Percentiles rank a stretch among this genome's conserved stretches.
phyloP scores from a whole-genome alignment of 2,329 filamentous ascomycete genomes.

The Orbilia blumenaviensis region DNA sequence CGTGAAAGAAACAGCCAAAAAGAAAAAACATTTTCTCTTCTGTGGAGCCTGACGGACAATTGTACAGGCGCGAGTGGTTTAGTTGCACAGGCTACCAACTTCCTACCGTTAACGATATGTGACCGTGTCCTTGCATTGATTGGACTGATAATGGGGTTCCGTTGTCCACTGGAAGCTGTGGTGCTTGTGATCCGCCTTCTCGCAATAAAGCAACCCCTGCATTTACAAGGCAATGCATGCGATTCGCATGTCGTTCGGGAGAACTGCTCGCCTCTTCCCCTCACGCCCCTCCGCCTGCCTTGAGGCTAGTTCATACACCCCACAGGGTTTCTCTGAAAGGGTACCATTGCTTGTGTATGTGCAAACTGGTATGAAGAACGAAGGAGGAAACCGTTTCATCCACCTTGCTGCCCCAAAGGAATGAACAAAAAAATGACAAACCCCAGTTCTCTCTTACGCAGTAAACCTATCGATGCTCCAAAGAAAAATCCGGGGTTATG shows the following conservation, averaged over 20 bases:
- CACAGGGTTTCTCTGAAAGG: neutral
- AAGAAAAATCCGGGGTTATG: constrained; percentile 2
- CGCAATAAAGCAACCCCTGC: neutral
- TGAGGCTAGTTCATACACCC: neutral
- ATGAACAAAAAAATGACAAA: neutral
- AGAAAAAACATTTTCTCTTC: neutral
- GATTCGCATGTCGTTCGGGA: constrained; percentile 5
- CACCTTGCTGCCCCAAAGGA: too few relatives aligned
- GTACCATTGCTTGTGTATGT: constrained; percentile 1
- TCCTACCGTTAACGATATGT: constrained; percentile 21
- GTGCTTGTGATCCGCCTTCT: constrained; percentile 1
- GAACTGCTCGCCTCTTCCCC: neutral
- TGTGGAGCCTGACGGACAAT: neutral
- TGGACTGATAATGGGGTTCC: neutral
- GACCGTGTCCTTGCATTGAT: constrained; percentile 49
- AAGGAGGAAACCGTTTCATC: constrained; percentile 7
- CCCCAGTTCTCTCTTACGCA: neutral
- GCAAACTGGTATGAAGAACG: neutral
- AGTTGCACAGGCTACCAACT: neutral
- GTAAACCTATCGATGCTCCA: neutral
- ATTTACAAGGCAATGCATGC: constrained; percentile 14
- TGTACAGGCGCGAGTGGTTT: neutral
- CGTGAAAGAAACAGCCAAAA: neutral
- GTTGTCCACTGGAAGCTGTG: neutral
- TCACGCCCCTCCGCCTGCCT: neutral